Evolutionary conservation across 2,329 filamentous ascomycete genomes (phyloP), one percentile per base, ranked within the genome.

Genomic region (Penicillium aurantiogriseum): DNA sequence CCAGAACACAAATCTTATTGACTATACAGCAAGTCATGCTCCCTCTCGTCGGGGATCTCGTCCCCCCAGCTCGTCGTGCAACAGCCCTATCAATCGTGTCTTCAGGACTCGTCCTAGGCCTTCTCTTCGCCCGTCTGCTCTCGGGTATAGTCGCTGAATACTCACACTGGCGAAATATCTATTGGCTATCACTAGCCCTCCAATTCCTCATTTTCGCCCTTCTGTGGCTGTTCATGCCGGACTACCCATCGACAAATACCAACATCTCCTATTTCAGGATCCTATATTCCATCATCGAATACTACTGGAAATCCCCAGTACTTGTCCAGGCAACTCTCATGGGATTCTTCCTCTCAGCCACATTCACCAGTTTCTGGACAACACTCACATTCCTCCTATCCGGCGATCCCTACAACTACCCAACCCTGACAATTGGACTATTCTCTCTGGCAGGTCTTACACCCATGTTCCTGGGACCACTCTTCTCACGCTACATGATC

Each of bases 321-420:
- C 80, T 94, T 0, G 81, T 89, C 0, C 89, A 93, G 69, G 83
- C 86, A 0, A 87, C 87, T 46, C 69, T 91, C 1, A 82, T 91
- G 27, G 81, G 83, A 0, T 87, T 91, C 67, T 81, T 87, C 61
- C 80, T 80, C 5, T 80, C 81, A 7, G 80, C 81, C 0, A 84
- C 83, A 1, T 89, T 89, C 70, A 89, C 87, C 2, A 78, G 73
- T 31, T 88, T 86, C 77, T 90, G 87, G 87, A 90, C 87, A 0
- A 93, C 90, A 0, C 73, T 94, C 38, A 93, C 89, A 0, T 95
- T 95, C 69, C 80, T 94, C 5, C 83, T 95, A 19, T 84, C 88
- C 0, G 86, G 83, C 0, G 75, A 82, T 2, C 89, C 90, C 0
- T 95, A 91, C 68, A 72, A 81, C 53, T 92, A 89, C 69, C 76